Percentiles rank a stretch among this genome's conserved stretches.
Conservation (phyloP, 805 yeast species). For the Zygoascus tannicola region DNA sequence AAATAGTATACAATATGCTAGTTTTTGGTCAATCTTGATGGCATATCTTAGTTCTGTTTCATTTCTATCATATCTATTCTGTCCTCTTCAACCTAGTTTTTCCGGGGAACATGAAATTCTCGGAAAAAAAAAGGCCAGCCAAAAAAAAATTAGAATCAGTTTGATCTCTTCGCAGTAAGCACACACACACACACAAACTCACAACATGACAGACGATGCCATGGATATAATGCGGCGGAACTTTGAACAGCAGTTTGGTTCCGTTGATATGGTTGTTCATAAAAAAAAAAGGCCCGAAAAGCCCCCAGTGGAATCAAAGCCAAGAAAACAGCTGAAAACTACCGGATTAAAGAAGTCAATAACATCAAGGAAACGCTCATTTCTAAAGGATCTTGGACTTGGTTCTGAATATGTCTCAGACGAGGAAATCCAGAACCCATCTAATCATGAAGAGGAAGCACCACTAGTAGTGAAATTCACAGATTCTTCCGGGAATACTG, state of each 20-base stretch:
- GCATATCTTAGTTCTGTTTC: too few species aligned
- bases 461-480: conserved; percentile 28
- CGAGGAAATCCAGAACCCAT: not conserved
- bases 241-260: conserved; percentile 29
- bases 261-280: conserved; percentile 4
- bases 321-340: not conserved
- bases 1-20: too few species aligned
- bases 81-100: too few species aligned
- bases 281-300: too few species aligned
- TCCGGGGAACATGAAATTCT: too few species aligned
- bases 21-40: too few species aligned
- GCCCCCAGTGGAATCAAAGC: too few species aligned
- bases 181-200: too few species aligned
- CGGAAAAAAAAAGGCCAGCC: too few species aligned
- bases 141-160: too few species aligned
- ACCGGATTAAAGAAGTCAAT: not conserved
- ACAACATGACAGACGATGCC: conserved; percentile 1
- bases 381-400: conserved; percentile 10
- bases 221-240: conserved; percentile 18
- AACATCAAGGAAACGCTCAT: conserved; percentile 7
- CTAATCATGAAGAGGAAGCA: conserved; percentile 9
- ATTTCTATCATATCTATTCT: too few species aligned
- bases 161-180: too few species aligned
- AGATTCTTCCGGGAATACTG: conserved; percentile 18
- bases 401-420: not conserved